Base-by-base conservation (phyloP, 2,329 filamentous ascomycete genomes). In the Diaporthe sp. region DNA sequence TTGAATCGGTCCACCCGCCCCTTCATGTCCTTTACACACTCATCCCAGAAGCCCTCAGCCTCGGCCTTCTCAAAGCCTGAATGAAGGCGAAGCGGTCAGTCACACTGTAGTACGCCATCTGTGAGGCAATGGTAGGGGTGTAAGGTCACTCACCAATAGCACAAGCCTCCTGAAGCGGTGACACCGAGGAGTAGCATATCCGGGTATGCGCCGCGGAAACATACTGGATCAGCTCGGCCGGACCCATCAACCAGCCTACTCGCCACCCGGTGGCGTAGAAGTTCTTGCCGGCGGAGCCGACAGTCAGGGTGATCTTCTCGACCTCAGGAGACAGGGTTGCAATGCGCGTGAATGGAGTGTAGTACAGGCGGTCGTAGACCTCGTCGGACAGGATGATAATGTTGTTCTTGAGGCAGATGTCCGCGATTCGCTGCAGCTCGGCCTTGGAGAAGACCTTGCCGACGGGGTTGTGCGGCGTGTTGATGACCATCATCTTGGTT, bases 191-290 rank as follows among this genome's bases (percentile, higher is more conserved):
- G 87, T 97, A 99, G 88, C 97, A 98, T 82, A 99, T 98, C 72
- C 96, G 92, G 0, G 96, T 98, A 84, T 99, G 97, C 0, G 97
- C 97, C 25, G 95, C 95, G 15, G 94, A 92, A 47, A 98, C 96
- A 83, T 98, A 94, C 83, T 97, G 94, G 86, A 98, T 95, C 71
- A 98, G 88, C 77, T 98, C 91, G 72, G 95, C 91, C 0, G 94
- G 95, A 0, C 97, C 97, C 82, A 98, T 97, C 51, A 99, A 88
- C 92, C 96, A 99, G 73, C 97, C 91, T 6, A 98, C 96, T 75
- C 97, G 93, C 97, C 97, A 99, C 65, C 97, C 97, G 0, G 97
- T 99, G 74, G 95, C 95, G 82, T 98, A 98, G 85, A 99, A 99
- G 88, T 97, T 97, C 90, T 99, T 99, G 80, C 97, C 97, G 1